Evolutionary conservation across 2,329 filamentous ascomycete species (phyloP).

Genomic region (Alternaria longipes): DNA sequence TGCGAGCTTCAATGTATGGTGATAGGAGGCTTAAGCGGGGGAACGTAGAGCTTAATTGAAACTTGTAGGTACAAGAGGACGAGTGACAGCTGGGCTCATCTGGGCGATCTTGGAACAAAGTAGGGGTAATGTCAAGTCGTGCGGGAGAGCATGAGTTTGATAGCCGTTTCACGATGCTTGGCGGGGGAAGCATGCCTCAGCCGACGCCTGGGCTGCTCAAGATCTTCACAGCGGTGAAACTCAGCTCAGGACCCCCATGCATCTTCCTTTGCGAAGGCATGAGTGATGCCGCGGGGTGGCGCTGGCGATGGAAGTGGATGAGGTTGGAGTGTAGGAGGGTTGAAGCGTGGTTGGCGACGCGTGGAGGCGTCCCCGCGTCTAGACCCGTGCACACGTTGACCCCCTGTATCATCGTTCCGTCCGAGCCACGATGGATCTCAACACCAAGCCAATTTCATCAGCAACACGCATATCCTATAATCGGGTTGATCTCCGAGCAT

Average conservation of each 20-base stretch:
- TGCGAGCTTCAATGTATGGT: constrained; percentile 15
- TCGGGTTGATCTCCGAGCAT: neutral
- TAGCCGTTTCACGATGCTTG: constrained; percentile 31
- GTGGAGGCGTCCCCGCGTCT: neutral
- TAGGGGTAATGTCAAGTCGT: constrained; percentile 18
- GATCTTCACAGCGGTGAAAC: neutral
- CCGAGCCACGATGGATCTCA: neutral
- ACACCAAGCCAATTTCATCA: neutral
- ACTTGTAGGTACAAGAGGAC: constrained; percentile 10
- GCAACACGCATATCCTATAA: neutral
- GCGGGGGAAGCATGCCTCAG: constrained; percentile 26
- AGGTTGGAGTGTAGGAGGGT: neutral
- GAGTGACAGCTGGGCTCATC: constrained; percentile 16
- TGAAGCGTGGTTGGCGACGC: neutral
- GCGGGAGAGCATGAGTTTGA: constrained; percentile 25
- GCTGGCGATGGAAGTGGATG: neutral
- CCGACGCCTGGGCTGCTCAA: neutral
- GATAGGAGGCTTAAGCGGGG: constrained; percentile 16
- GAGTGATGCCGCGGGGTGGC: neutral
- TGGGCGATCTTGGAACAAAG: constrained; percentile 18
- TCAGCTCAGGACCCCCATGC: neutral
- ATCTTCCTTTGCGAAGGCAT: neutral
- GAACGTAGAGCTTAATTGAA: constrained; percentile 27
- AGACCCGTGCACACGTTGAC: neutral
- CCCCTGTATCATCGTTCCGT: neutral